A percentile compares a stretch with the other conserved stretches of the same genome.
Conservation (phyloP, 306 rosid species). For the Vicia sativa region DNA sequence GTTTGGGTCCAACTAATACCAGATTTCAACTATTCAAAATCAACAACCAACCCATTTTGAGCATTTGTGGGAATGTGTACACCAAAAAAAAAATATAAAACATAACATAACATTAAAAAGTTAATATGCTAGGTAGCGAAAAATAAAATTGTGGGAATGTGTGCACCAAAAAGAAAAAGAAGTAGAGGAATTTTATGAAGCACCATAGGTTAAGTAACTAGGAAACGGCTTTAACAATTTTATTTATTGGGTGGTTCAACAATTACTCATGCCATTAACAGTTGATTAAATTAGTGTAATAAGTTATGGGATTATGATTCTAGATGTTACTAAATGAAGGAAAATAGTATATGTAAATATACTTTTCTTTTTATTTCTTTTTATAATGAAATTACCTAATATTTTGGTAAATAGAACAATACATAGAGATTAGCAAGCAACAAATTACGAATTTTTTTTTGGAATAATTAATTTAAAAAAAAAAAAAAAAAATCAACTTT, state of each 20-base stretch:
- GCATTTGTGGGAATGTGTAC: no score
- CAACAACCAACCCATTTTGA: constrained; percentile 28
- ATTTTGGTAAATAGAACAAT: no score
- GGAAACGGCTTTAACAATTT: constrained; percentile 8
- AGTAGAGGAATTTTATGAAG: constrained; percentile 16
- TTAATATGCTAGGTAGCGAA: background rate
- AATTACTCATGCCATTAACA: constrained; percentile 13
- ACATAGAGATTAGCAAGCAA: no score
- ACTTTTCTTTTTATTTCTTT: no score
- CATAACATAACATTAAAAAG: background rate
- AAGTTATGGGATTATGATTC: background rate
- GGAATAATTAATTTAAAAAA: no score
- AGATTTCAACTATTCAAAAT: constrained; percentile 39
- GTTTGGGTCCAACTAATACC: constrained; percentile 33
- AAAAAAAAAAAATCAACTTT: no score
- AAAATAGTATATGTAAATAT: background rate
- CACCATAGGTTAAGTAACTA: constrained; percentile 29
- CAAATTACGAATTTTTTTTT: no score
- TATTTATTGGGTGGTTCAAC: constrained; percentile 44
- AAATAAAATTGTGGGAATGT: background rate
- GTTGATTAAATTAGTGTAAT: background rate
- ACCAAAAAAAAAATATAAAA: no score
- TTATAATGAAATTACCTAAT: no score
- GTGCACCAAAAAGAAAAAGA: constrained; percentile 1
- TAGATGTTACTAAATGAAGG: background rate